Base-by-base conservation (phyloP, 1,284 basidiomycete species). In the Trametes versicolor region DNA sequence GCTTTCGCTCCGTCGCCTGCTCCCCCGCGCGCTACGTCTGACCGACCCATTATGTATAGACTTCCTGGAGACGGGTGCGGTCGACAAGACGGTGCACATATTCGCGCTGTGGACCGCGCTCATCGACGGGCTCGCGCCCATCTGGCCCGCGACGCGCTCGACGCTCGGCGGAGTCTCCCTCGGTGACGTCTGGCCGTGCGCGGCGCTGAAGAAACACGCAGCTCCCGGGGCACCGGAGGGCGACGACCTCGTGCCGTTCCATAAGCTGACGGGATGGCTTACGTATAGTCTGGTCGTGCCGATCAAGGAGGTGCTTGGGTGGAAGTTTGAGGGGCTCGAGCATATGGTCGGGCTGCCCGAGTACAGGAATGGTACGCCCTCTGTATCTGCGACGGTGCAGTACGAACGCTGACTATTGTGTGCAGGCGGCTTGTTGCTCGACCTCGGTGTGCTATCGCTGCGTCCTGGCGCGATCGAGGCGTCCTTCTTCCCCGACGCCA, bases 211-310 rank as follows among this genome's bases (percentile, higher is more conserved):
- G 62, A 60, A 56, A 58, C 57, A 58, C 19, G 48, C 53, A 8
- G 19, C 41, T 6, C 36, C 50, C 66, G 73, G 36, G 67, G 74
- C 3, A 75, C 76, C 4, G 67, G 70, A 89, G 69, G 89, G 87
- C 53, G 88, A 91, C 65, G 83, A 89, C 65, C 82, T 95, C 45
- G 95, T 98, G 3, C 93, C 95, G 0, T 99, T 98, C 83, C 97
- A 99, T 81, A 99, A 98, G 76, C 85, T 99, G 54, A 94, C 94
- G 0, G 93, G 95, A 68, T 99, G 97, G 97, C 85, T 94, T 63
- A 91, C 93, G 17, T 97, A 97, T 78, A 94, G 91, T 66, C 83
- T 97, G 19, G 82, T 97, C 36, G 94, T 97, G 74, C 91, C 93
- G 8, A 86, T 97, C 51, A 86, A 95, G 77, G 88, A 85, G 67